Evolutionary conservation across 2,329 filamentous ascomycete species (phyloP).

Genomic region (Alternaria incomplexa): DNA sequence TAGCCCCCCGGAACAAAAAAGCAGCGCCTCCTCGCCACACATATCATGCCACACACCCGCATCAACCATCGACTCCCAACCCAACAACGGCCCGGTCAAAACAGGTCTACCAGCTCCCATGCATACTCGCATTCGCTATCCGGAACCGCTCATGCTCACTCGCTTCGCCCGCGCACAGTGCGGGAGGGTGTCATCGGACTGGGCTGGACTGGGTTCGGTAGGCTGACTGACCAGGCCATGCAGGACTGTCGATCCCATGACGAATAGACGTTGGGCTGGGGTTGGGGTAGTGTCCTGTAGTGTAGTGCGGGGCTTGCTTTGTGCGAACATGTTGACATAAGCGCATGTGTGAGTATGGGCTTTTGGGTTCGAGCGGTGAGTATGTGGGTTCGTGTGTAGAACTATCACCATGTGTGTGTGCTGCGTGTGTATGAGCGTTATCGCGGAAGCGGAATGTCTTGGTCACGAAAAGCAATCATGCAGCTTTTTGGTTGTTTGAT

Average conservation of each 20-base stretch:
- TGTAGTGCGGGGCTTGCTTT: background rate
- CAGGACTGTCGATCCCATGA: background rate
- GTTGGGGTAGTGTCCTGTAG: background rate
- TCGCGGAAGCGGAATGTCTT: background rate
- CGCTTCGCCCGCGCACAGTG: background rate
- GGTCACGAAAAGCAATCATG: background rate
- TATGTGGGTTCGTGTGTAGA: background rate
- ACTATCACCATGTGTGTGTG: background rate
- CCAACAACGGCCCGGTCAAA: background rate
- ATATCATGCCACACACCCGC: background rate
- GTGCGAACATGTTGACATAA: constrained; percentile 1
- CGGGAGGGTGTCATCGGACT: background rate
- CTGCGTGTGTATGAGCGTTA: background rate
- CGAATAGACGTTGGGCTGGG: background rate
- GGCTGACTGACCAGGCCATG: background rate
- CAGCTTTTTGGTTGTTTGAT: background rate
- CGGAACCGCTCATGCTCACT: background rate
- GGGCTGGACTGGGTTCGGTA: background rate
- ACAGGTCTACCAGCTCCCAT: background rate
- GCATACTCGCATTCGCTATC: background rate
- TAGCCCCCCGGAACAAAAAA: background rate
- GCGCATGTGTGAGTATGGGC: background rate
- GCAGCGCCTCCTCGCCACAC: background rate
- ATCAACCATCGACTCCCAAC: background rate
- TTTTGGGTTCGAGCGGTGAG: background rate